phyloP scores from a whole-genome alignment of 1,284 basidiomycete genomes.

The Taiwanofungus camphoratus region DNA sequence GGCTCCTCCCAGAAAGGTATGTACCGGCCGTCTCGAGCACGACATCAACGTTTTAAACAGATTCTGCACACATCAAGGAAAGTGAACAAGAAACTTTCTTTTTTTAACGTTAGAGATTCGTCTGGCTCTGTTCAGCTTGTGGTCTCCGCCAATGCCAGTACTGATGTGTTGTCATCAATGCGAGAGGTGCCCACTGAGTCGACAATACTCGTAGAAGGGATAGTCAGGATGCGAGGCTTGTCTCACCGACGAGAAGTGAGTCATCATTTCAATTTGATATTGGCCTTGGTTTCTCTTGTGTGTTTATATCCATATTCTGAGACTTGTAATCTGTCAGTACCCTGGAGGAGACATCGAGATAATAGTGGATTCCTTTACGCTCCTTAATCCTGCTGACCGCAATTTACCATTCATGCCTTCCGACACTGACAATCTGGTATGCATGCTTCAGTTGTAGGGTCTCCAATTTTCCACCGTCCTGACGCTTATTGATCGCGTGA shows the following conservation, averaged over 20 bases:
- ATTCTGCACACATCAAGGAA: conserved; percentile 41
- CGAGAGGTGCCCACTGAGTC: conserved; percentile 69
- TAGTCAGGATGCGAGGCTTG: conserved; percentile 57
- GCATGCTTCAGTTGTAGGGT: conserved; percentile 25
- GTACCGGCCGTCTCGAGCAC: too few species aligned
- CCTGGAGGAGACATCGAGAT: conserved; percentile 78
- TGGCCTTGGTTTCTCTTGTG: neutral
- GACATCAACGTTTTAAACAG: conserved; percentile 25
- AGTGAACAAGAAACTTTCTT: conserved; percentile 62
- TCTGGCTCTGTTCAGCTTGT: conserved; percentile 77
- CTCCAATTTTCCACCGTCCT: neutral
- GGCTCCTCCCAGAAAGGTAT: conserved; percentile 72
- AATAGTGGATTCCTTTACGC: conserved; percentile 57
- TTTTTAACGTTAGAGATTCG: conserved; percentile 77
- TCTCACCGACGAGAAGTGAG: conserved; percentile 46
- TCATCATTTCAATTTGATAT: conserved; percentile 4
- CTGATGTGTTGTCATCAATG: conserved; percentile 39
- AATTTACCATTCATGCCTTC: conserved; percentile 80
- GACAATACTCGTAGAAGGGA: conserved; percentile 69
- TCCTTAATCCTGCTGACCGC: conserved; percentile 75
- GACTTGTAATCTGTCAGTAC: conserved; percentile 31
- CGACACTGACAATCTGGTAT: conserved; percentile 65
- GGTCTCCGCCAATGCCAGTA: conserved; percentile 34
- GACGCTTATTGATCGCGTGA: conserved; percentile 3
- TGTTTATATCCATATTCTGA: conserved; percentile 1